A percentile compares a stretch with the other conserved stretches of the same genome.
phyloP scores from a whole-genome alignment of 23 red algal genomes.

The Agarophyton chilense region DNA sequence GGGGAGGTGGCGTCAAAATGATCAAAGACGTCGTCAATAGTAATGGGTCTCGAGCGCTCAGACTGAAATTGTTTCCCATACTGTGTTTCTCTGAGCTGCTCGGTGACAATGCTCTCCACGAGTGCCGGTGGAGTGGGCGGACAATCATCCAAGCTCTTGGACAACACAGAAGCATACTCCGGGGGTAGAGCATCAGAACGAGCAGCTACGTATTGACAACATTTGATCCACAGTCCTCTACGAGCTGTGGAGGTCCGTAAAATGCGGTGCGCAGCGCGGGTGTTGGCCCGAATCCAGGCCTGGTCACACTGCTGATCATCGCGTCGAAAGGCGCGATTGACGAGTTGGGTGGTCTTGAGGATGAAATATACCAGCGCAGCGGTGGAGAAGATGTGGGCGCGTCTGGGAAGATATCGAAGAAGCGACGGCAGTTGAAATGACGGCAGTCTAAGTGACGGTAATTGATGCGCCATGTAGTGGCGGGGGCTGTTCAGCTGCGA shows the following conservation, averaged over 20 bases:
- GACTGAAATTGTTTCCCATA: conserved; percentile 24
- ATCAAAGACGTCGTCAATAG: conserved; percentile 61
- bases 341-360: conserved; percentile 20
- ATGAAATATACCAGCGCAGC: conserved; percentile 49
- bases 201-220: conserved; percentile 58
- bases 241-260: conserved; percentile 37
- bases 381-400: conserved; percentile 49
- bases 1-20: conserved; percentile 42
- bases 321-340: conserved; percentile 8
- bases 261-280: conserved; percentile 29
- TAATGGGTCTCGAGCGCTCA: background rate
- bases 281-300: conserved; percentile 47
- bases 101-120: conserved; percentile 9
- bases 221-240: conserved; percentile 59
- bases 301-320: conserved; percentile 3
- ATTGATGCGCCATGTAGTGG: no score
- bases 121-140: conserved; percentile 34
- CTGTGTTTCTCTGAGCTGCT: conserved; percentile 2
- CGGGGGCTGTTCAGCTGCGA: no score
- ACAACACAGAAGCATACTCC: conserved; percentile 43
- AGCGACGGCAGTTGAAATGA: conserved; percentile 1
- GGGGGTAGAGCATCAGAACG: conserved; percentile 44
- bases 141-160: conserved; percentile 56
- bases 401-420: conserved; percentile 39
- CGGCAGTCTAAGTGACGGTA: no score